Percentiles rank a stretch among this genome's conserved stretches.
Evolutionary conservation across 148 eudicot species (phyloP).

Genomic region (Nepenthes mirabilis): DNA sequence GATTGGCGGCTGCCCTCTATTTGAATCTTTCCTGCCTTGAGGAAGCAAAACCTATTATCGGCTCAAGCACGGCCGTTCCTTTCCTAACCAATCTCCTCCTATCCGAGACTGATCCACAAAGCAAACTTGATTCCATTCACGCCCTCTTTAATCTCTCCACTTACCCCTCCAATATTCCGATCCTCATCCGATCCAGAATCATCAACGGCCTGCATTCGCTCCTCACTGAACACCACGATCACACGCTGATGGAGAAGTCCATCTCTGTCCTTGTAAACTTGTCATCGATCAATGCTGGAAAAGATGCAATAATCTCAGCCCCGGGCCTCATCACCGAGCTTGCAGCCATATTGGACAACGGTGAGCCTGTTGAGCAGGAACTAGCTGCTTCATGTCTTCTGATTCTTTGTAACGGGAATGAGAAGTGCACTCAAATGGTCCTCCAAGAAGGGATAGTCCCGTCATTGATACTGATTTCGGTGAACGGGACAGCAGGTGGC

Average conservation of each 20-base stretch:
- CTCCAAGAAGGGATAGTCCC: conserved; percentile 97
- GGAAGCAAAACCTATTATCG: conserved; percentile 81
- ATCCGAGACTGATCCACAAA: conserved; percentile 35
- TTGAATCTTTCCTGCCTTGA: conserved; percentile 83
- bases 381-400: conserved; percentile 75
- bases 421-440: conserved; percentile 73
- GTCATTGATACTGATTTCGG: conserved; percentile 75
- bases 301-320: conserved; percentile 41
- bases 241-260: conserved; percentile 66
- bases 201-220: conserved; percentile 41
- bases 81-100: conserved; percentile 50
- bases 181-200: conserved; percentile 60
- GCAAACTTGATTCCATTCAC: conserved; percentile 73
- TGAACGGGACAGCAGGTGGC: conserved; percentile 86
- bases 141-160: conserved; percentile 76
- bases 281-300: conserved; percentile 40
- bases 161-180: conserved; percentile 39
- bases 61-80: conserved; percentile 56
- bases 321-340: conserved; percentile 49
- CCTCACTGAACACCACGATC: conserved; percentile 33
- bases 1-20: conserved; percentile 74
- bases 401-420: conserved; percentile 59
- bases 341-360: conserved; percentile 50
- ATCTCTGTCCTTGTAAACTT: conserved; percentile 75
- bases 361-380: conserved; percentile 85